A percentile compares a stretch with the other conserved stretches of the same genome.
Evolutionary conservation across 176 grass and related monocot genomes (phyloP).

Genomic region (Bromus sterilis): DNA sequence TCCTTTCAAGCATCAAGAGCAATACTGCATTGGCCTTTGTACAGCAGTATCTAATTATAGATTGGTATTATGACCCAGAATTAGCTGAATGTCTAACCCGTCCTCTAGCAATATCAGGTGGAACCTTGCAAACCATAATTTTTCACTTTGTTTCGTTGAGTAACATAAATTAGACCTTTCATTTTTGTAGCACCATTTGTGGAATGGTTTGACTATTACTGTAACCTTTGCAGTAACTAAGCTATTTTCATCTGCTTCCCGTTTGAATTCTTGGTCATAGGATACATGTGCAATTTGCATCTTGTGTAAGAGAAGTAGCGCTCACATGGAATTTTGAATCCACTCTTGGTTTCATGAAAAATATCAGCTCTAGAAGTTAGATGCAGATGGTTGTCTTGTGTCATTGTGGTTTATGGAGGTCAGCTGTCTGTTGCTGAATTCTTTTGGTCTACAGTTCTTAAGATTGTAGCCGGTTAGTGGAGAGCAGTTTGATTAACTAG

Average conservation of each 20-base stretch:
- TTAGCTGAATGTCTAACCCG: background rate
- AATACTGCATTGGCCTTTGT: background rate
- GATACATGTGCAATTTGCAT: conserved; percentile 74
- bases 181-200: too few species aligned
- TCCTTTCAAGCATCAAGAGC: background rate
- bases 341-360: conserved; percentile 49
- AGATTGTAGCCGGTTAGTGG: too few species aligned
- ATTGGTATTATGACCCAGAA: background rate
- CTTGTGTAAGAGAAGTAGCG: conserved; percentile 43
- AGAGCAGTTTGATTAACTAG: too few species aligned
- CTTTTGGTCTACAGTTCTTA: too few species aligned
- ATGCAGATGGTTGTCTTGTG: conserved; percentile 51
- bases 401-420: too few species aligned
- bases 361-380: conserved; percentile 63
- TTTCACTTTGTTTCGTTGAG: background rate
- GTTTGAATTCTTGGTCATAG: conserved; percentile 35
- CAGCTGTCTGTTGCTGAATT: too few species aligned
- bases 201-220: too few species aligned
- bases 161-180: too few species aligned
- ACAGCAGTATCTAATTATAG: background rate
- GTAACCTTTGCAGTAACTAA: background rate
- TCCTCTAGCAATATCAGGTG: background rate
- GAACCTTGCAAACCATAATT: background rate
- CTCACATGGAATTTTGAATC: conserved; percentile 41
- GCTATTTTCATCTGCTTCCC: conserved; percentile 3